phyloP scores from a whole-genome alignment of 1,284 basidiomycete genomes.

The Stereum hirsutum region DNA sequence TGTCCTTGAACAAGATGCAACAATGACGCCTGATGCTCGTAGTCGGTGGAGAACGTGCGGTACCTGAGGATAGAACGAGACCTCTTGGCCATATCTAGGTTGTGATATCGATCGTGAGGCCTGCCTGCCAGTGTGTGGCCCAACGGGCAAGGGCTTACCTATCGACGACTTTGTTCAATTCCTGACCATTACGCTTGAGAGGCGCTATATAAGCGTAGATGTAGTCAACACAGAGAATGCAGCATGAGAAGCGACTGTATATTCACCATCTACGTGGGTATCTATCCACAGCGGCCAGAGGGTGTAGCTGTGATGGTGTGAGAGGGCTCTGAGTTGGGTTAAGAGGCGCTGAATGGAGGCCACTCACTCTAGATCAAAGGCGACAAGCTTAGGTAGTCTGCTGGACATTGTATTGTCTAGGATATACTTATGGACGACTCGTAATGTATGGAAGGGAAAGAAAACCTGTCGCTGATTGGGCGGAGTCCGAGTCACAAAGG shows the following conservation, averaged over 20 bases:
- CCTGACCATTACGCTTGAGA: slow-evolving; percentile 45
- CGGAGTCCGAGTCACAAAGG: too few species aligned
- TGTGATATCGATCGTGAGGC: slow-evolving; percentile 8
- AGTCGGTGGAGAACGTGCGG: slow-evolving; percentile 67
- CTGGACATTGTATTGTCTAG: slow-evolving; percentile 26
- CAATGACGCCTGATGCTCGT: slow-evolving; percentile 39
- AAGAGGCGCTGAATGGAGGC: not conserved
- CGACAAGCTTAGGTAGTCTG: slow-evolving; percentile 59
- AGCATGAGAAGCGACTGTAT: not conserved
- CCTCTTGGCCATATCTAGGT: slow-evolving; percentile 40
- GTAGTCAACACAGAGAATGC: slow-evolving; percentile 15
- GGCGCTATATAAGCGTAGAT: slow-evolving; percentile 34
- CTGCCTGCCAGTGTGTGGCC: not conserved
- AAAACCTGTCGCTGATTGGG: too few species aligned
- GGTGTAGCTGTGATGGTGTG: slow-evolving; percentile 38
- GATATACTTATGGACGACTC: too few species aligned
- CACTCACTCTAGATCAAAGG: slow-evolving; percentile 78
- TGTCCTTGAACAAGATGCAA: slow-evolving; percentile 77
- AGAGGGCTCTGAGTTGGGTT: slow-evolving; percentile 4
- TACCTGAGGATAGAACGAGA: slow-evolving; percentile 72
- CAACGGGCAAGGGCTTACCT: slow-evolving; percentile 25
- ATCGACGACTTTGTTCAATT: slow-evolving; percentile 55
- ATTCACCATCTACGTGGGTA: slow-evolving; percentile 47
- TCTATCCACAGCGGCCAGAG: slow-evolving; percentile 84
- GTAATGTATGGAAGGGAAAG: too few species aligned